These are phyloP conservation scores for Gossypium mustelinum DNA, from an alignment of 345 rosid genomes.

Conservation along the genomic window DNA sequence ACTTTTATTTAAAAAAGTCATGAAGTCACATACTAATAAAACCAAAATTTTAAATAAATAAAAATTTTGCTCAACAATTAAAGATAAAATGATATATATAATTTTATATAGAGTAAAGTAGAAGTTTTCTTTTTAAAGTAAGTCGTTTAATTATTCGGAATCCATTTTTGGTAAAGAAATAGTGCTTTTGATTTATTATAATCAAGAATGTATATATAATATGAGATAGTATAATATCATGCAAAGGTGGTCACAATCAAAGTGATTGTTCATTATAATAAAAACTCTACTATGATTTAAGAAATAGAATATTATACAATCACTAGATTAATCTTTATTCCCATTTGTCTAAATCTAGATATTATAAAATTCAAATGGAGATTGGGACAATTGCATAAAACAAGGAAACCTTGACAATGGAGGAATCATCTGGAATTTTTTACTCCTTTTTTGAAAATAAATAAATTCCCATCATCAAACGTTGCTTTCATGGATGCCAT, in stretches of 20 bases:
- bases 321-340: neutral
- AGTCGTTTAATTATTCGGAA: neutral
- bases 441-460: neutral
- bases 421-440: neutral
- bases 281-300: neutral
- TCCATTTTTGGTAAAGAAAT: slow-evolving; percentile 1
- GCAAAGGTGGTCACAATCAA: slow-evolving; percentile 5
- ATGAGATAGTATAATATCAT: neutral
- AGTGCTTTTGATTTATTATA: neutral
- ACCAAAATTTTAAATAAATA: no score
- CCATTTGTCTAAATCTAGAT: neutral
- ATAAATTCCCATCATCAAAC: slow-evolving; percentile 16
- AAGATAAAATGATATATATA: neutral
- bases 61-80: neutral
- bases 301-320: neutral
- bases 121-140: slow-evolving; percentile 16
- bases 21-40: no score
- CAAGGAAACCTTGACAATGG: neutral
- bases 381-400: neutral
- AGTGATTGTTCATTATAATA: neutral
- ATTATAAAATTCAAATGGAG: neutral
- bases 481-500: slow-evolving; percentile 22
- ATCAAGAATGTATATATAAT: neutral
- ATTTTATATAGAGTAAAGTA: neutral
- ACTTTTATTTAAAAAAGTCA: no score